Conservation (phyloP, 352 stramenopile genomes). For the Phytophthora aleatoria region DNA sequence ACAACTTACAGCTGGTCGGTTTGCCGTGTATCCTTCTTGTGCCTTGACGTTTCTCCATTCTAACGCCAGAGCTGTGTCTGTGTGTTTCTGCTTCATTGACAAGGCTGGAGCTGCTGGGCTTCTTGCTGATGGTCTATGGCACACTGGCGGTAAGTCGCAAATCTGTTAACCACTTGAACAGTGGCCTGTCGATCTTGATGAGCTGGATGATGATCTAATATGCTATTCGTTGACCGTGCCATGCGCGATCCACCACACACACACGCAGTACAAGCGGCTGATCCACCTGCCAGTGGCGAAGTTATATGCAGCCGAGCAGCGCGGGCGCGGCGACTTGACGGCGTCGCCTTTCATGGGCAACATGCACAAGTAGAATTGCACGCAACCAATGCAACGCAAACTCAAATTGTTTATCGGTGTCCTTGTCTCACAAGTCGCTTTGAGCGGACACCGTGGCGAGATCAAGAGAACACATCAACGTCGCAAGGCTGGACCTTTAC, state of each 20-base stretch:
- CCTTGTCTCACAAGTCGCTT: slow-evolving; percentile 37
- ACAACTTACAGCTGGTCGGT: slow-evolving; percentile 72
- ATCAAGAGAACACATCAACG: slow-evolving; percentile 21
- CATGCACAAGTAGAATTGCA: slow-evolving; percentile 67
- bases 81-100: slow-evolving; percentile 8
- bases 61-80: slow-evolving; percentile 1
- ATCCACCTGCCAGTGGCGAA: slow-evolving; percentile 48
- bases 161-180: not conserved
- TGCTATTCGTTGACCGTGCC: not conserved
- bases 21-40: not conserved
- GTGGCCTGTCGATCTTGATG: slow-evolving; percentile 1
- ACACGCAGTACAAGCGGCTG: slow-evolving; percentile 82
- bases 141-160: slow-evolving; percentile 67
- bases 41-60: not conserved
- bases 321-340: slow-evolving; percentile 24
- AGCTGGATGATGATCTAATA: slow-evolving; percentile 10
- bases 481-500: slow-evolving; percentile 24
- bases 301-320: slow-evolving; percentile 62
- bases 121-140: slow-evolving; percentile 81
- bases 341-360: slow-evolving; percentile 44
- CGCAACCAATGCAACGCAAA: slow-evolving; percentile 20
- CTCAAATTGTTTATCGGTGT: slow-evolving; percentile 18
- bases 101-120: slow-evolving; percentile 75
- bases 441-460: slow-evolving; percentile 26
- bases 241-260: not conserved